Evolutionary conservation across 1,139 yeast species (phyloP).

Genomic region (Geotrichum candidum): DNA sequence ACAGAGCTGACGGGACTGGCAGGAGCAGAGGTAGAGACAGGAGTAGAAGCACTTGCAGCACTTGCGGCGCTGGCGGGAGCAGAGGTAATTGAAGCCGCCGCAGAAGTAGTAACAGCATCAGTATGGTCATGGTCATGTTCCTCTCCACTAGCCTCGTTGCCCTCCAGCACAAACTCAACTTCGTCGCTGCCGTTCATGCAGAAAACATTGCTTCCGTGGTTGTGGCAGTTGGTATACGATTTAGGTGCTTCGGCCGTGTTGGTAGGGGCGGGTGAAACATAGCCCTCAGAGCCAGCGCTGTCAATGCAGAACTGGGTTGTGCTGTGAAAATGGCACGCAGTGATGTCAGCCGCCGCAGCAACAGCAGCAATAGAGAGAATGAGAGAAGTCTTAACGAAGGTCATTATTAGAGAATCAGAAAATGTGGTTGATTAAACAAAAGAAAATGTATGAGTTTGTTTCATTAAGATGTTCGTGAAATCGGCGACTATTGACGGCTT

Average conservation of each 20-base stretch:
- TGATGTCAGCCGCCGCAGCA: constrained; percentile 14
- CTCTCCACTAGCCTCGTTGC: background rate
- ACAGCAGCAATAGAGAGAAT: background rate
- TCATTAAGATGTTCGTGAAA: too few species aligned
- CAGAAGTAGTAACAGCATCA: background rate
- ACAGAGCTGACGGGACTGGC: background rate
- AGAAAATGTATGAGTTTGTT: background rate
- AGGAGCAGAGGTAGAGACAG: background rate
- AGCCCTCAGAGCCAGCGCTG: constrained; percentile 33
- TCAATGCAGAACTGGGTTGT: constrained; percentile 30
- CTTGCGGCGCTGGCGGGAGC: background rate
- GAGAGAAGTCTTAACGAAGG: background rate
- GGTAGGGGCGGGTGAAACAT: constrained; percentile 33
- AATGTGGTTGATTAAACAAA: background rate
- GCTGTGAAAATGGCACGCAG: constrained; percentile 36
- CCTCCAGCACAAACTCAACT: constrained; percentile 28
- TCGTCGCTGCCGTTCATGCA: constrained; percentile 29
- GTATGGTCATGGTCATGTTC: background rate
- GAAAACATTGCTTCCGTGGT: constrained; percentile 30
- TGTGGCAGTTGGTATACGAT: constrained; percentile 34
- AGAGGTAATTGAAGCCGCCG: background rate
- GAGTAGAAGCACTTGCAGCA: background rate
- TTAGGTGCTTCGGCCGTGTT: constrained; percentile 25
- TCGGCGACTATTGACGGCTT: too few species aligned
- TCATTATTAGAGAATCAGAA: background rate